Evolutionary conservation across 129 eudicot genomes (phyloP).

Genomic region (Helianthus tuberosus): DNA sequence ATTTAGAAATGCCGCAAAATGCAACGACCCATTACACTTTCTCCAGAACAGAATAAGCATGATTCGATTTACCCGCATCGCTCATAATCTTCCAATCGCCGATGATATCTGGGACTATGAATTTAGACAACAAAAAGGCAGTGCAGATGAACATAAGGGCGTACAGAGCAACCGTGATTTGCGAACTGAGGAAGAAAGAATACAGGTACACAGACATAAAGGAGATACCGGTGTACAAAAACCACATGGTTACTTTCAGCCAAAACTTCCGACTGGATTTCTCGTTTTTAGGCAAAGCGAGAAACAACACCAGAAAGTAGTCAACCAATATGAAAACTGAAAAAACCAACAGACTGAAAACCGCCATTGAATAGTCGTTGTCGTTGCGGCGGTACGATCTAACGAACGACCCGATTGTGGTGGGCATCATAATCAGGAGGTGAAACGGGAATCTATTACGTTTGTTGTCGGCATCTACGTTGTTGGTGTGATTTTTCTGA

Average conservation of each 20-base stretch:
- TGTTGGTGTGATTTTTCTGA: too few relatives aligned
- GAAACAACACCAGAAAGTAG: not conserved
- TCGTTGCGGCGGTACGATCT: too few relatives aligned
- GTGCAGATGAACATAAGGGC: not conserved
- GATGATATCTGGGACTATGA: not conserved
- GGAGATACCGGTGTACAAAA: not conserved
- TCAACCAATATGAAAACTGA: not conserved
- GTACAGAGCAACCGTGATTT: conserved; percentile 11
- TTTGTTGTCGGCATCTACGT: too few relatives aligned
- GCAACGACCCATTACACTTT: not conserved
- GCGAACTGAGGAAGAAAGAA: not conserved
- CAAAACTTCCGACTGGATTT: conserved; percentile 3
- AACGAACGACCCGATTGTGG: too few relatives aligned
- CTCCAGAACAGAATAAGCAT: not conserved
- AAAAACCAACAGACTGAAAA: not conserved
- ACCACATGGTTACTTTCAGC: conserved; percentile 16
- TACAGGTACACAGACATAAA: conserved; percentile 12
- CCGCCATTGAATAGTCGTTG: conserved; percentile 5
- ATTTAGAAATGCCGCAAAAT: too few relatives aligned
- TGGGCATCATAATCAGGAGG: too few relatives aligned
- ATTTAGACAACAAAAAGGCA: not conserved
- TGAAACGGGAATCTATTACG: too few relatives aligned
- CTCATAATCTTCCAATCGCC: conserved; percentile 9
- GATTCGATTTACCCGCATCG: not conserved
- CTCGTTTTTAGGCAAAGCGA: conserved; percentile 21